Percentiles rank a stretch among this genome's conserved stretches.
Conservation (phyloP, 768 basidiomycete species). For the Lepiota brunneoincarnata region DNA sequence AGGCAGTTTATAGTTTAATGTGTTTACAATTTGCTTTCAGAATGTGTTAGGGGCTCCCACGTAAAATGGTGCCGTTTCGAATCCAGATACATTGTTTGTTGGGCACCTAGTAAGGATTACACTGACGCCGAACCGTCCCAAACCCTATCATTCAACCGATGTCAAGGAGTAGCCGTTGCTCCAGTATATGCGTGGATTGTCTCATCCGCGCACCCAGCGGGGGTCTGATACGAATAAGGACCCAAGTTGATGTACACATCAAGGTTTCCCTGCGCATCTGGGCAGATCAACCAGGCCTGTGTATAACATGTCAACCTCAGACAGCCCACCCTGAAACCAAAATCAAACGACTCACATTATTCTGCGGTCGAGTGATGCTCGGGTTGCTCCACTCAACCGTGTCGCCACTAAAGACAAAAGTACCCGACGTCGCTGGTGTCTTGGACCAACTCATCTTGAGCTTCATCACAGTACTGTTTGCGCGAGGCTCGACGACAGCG, state of each 20-base stretch:
- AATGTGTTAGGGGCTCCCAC: too few species aligned
- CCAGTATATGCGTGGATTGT: constrained; percentile 63
- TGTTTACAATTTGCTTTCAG: too few species aligned
- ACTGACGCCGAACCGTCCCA: too few species aligned
- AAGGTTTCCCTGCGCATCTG: constrained; percentile 40
- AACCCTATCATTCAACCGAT: not conserved
- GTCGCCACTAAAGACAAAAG: constrained; percentile 57
- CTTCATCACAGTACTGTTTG: constrained; percentile 44
- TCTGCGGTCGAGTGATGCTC: constrained; percentile 46
- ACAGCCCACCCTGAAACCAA: not conserved
- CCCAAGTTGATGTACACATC: constrained; percentile 55
- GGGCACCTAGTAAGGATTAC: too few species aligned
- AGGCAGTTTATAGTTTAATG: too few species aligned
- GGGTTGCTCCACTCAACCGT: constrained; percentile 57
- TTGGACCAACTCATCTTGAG: constrained; percentile 48
- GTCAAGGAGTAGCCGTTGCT: constrained; percentile 38
- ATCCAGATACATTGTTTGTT: too few species aligned
- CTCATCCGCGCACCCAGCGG: constrained; percentile 56
- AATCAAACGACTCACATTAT: constrained; percentile 36
- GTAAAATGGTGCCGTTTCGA: too few species aligned
- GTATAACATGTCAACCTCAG: not conserved
- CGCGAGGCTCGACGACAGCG: constrained; percentile 44
- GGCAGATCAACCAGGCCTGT: constrained; percentile 58
- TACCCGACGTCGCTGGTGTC: constrained; percentile 43
- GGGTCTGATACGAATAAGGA: constrained; percentile 51